Evolutionary conservation across 169 alveolate genomes (phyloP), one percentile per base, ranked within the genome.

Genomic region (Plasmodium billcollinsi): DNA sequence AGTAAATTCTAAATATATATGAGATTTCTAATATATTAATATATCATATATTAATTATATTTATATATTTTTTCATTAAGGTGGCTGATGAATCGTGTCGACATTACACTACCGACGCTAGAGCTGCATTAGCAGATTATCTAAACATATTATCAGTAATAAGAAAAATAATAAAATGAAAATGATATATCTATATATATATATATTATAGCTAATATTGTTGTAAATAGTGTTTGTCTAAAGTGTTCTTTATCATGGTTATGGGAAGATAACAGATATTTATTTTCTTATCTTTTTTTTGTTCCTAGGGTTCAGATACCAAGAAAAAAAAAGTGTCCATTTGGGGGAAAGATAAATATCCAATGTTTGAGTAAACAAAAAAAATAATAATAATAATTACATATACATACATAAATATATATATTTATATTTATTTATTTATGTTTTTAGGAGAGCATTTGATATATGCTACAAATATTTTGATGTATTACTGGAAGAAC

Each of bases 391-490:
- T 1, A 14, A 39, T 11, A 11, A 33, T 3, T 6, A 33, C 14
- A n/a, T n/a, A 33, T 33, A 33, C 7, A 66, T 29, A 21, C n/a
- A 29, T 66, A 66, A 14, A 3, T 70, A 11, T 70, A 70, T 33
- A 47, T 33, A 20, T 29, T 21, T 70, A 7, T 20, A 33, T 56
- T 14, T 2, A 56, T 5, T 56, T 20, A 15, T 33, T 12, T 15
- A 14, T 5, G 3, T 76, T 65, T 56, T 18, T 69, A 91, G 94
- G 76, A 85, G 94, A 20, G 94, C 94, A 15, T 91, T 86, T 65
- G 66, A 78, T 21, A 61, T 85, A 20, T 89, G 93, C 56, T 91
- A 86, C 43, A 58, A 59, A 52, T 67, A 54, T 61, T 88, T 91
- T 63, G 91, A 73, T 12, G 62, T 70, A 26, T 66, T 91, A 58